Conservation (phyloP, 352 stramenopile species). For the Pythium dissimile region DNA sequence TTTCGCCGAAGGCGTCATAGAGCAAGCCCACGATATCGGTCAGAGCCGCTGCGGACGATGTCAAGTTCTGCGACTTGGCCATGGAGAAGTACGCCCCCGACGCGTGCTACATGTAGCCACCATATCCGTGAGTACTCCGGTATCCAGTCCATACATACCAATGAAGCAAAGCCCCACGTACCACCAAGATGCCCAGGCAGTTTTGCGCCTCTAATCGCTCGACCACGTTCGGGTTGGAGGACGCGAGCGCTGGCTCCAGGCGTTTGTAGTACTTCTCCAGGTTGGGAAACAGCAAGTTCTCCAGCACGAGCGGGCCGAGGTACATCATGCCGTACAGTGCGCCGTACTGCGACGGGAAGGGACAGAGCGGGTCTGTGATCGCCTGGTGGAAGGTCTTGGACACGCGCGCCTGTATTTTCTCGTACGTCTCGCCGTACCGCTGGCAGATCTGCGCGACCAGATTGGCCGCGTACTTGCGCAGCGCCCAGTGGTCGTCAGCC, state of each 20-base stretch:
- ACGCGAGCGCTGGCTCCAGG: constrained; percentile 77
- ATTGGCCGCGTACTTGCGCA: constrained; percentile 84
- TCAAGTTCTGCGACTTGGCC: constrained; percentile 34
- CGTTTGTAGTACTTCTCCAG: constrained; percentile 82
- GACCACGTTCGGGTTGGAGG: constrained; percentile 70
- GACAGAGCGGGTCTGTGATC: constrained; percentile 66
- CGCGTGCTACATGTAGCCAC: constrained; percentile 73
- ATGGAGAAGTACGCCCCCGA: constrained; percentile 78
- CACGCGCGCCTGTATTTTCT: constrained; percentile 89
- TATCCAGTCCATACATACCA: too few relatives aligned
- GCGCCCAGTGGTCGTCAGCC: constrained; percentile 87
- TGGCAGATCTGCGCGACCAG: constrained; percentile 83
- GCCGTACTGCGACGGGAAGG: constrained; percentile 90
- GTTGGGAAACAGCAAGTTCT: constrained; percentile 91
- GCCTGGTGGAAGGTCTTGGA: constrained; percentile 90
- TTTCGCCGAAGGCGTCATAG: constrained; percentile 79
- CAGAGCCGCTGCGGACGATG: constrained; percentile 28
- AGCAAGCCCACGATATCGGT: constrained; percentile 54
- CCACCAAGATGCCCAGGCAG: constrained; percentile 83
- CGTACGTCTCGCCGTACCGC: constrained; percentile 88
- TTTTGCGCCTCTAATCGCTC: constrained; percentile 83
- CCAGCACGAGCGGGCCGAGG: constrained; percentile 91
- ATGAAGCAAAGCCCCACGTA: too few relatives aligned
- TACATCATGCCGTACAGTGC: constrained; percentile 82
- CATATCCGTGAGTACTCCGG: too few relatives aligned